A percentile compares a stretch with the other conserved stretches of the same genome.
Evolutionary conservation across 164 flowering plant species (phyloP).

Genomic region (Vitis labrusca): DNA sequence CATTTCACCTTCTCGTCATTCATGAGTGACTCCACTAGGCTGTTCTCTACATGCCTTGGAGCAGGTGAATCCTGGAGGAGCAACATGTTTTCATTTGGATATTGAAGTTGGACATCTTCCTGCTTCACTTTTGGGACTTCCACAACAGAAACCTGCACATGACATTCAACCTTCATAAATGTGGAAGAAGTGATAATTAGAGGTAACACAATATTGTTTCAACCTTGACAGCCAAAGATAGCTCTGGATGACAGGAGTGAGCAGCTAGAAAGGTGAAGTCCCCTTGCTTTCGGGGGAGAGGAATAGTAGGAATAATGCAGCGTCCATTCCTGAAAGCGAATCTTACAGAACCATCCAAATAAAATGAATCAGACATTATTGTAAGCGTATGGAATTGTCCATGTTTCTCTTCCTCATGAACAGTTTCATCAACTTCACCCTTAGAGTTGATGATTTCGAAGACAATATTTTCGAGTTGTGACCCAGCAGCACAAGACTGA

Average conservation of each 20-base stretch:
- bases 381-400: conserved; percentile 48
- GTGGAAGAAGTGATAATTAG: neutral
- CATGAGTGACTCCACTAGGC: conserved; percentile 6
- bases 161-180: conserved; percentile 2
- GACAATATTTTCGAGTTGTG: conserved; percentile 39
- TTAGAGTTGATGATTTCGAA: conserved; percentile 54
- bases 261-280: conserved; percentile 39
- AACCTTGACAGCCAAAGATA: conserved; percentile 46
- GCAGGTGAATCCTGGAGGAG: conserved; percentile 15
- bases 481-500: conserved; percentile 43
- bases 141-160: conserved; percentile 34
- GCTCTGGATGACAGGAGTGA: conserved; percentile 60
- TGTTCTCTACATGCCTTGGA: conserved; percentile 3
- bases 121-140: conserved; percentile 22
- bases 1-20: conserved; percentile 28
- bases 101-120: conserved; percentile 10
- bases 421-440: conserved; percentile 50
- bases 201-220: neutral
- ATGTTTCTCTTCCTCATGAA: conserved; percentile 37
- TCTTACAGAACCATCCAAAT: conserved; percentile 21
- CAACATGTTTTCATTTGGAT: conserved; percentile 12
- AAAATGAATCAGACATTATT: conserved; percentile 31
- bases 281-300: conserved; percentile 46
- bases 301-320: conserved; percentile 53
- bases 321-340: conserved; percentile 55